These are phyloP conservation scores for Thalassiosira mediterranea DNA, from an alignment of 352 stramenopile species.

Conservation along the genomic window DNA sequence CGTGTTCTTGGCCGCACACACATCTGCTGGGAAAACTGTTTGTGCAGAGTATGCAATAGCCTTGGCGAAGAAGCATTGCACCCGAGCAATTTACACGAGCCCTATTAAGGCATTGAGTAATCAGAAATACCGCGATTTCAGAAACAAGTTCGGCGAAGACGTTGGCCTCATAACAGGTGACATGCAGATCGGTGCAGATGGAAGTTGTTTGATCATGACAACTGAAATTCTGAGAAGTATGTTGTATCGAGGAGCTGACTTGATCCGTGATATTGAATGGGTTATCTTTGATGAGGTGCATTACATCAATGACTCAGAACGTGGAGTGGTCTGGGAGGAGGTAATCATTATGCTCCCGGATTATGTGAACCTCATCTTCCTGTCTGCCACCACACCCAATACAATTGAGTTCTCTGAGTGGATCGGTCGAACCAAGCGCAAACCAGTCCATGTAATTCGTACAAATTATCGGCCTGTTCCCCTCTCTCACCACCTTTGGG, in stretches of 20 bases:
- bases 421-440: constrained; percentile 96
- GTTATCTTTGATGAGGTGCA: constrained; percentile 89
- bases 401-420: constrained; percentile 98
- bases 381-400: constrained; percentile 98
- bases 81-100: constrained; percentile 95
- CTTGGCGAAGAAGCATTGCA: constrained; percentile 89
- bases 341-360: constrained; percentile 96
- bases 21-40: constrained; percentile 97
- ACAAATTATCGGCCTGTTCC: constrained; percentile 97
- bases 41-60: constrained; percentile 98
- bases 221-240: constrained; percentile 95
- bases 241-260: constrained; percentile 89
- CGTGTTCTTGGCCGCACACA: constrained; percentile 97
- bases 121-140: constrained; percentile 98
- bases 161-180: constrained; percentile 98
- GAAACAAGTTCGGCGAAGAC: constrained; percentile 91
- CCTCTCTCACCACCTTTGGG: constrained; percentile 95
- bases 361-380: constrained; percentile 97
- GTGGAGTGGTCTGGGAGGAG: constrained; percentile 96
- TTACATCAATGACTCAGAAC: constrained; percentile 98
- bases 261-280: constrained; percentile 98
- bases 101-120: constrained; percentile 98
- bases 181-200: constrained; percentile 94
- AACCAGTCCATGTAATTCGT: constrained; percentile 96
- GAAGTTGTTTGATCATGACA: constrained; percentile 97